These are phyloP conservation scores for Candida chauliodis DNA, from an alignment of 805 yeast species.

Conservation along the genomic window DNA sequence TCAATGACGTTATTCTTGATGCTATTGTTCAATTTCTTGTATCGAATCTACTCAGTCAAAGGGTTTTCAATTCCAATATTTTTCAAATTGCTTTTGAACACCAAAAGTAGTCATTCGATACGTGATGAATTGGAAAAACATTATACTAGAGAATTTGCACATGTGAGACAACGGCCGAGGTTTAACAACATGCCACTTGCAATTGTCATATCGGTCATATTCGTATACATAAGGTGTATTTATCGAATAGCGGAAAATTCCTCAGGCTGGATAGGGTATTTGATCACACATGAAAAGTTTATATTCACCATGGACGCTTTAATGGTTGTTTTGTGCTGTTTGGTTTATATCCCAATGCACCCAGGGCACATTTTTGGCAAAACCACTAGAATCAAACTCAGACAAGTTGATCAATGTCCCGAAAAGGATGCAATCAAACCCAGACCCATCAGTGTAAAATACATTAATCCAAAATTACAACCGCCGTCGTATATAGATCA, in stretches of 20 bases:
- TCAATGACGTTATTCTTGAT: constrained; percentile 60
- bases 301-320: constrained; percentile 35
- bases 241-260: constrained; percentile 72
- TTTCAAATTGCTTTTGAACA: constrained; percentile 20
- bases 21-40: constrained; percentile 47
- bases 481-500: background rate
- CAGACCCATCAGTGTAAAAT: constrained; percentile 4
- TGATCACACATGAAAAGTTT: constrained; percentile 48
- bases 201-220: constrained; percentile 45
- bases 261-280: constrained; percentile 67
- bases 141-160: constrained; percentile 33
- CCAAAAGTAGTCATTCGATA: constrained; percentile 16
- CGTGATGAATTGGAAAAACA: constrained; percentile 17
- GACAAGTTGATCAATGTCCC: background rate
- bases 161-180: constrained; percentile 28
- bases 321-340: constrained; percentile 23
- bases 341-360: constrained; percentile 39
- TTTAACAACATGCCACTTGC: constrained; percentile 46
- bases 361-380: constrained; percentile 63
- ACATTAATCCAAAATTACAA: constrained; percentile 5
- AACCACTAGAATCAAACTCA: background rate
- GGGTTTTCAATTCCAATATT: constrained; percentile 21
- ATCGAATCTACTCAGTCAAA: constrained; percentile 21
- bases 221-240: constrained; percentile 63
- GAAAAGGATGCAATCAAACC: background rate